Evolutionary conservation across 2,329 filamentous ascomycete genomes (phyloP).

Genomic region (Diaporthe sp.): DNA sequence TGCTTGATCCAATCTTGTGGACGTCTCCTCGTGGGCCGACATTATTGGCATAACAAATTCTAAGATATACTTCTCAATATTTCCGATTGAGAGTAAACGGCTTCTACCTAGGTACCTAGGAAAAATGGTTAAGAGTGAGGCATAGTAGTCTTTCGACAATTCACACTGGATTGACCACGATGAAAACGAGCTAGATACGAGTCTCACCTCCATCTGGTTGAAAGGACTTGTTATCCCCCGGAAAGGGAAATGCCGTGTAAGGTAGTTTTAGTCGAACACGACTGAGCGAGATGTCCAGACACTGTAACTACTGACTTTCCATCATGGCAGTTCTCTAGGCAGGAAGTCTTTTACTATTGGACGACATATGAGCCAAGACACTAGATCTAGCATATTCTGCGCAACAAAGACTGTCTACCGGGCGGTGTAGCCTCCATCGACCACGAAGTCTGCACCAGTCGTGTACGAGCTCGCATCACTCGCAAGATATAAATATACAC

Average conservation of each 20-base stretch:
- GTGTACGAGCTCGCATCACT: conserved; percentile 51
- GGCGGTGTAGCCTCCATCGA: conserved; percentile 49
- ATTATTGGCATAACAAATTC: too few relatives aligned
- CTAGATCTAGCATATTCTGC: neutral
- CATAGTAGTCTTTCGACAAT: neutral
- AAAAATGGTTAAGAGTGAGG: neutral
- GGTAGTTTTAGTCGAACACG: neutral
- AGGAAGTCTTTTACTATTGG: neutral
- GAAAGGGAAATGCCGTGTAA: neutral
- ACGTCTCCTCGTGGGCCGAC: neutral
- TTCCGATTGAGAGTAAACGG: neutral
- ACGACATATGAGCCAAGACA: neutral
- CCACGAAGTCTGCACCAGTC: conserved; percentile 50
- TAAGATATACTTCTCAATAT: neutral
- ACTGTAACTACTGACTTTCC: neutral
- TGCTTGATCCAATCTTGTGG: neutral
- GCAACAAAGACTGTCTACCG: neutral
- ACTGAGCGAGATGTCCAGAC: neutral
- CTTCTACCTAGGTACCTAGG: neutral
- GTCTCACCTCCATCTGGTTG: neutral
- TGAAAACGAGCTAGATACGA: neutral
- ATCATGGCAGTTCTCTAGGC: neutral
- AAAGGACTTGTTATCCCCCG: neutral
- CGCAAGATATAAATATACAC: conserved; percentile 50
- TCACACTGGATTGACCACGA: neutral